A percentile compares a stretch with the other conserved stretches of the same genome.
These are phyloP conservation scores for Aspergillus coremiiformis DNA, from an alignment of 495 filamentous ascomycete species.

Conservation along the genomic window DNA sequence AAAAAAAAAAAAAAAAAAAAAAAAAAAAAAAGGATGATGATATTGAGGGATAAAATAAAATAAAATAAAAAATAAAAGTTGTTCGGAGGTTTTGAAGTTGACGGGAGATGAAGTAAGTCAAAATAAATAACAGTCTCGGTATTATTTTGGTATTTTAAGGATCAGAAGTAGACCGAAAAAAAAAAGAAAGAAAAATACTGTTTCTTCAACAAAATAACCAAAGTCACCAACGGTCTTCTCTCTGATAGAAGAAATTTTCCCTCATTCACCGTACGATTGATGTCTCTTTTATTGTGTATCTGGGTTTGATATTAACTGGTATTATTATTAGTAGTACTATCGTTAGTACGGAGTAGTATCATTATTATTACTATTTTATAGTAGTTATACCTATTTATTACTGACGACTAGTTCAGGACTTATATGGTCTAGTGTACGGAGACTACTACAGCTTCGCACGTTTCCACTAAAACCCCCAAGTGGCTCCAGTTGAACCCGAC, in stretches of 20 bases:
- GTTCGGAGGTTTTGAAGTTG: constrained; percentile 1
- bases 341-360: too few species aligned
- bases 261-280: background rate
- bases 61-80: background rate
- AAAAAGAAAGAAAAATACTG: constrained; percentile 5
- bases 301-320: constrained; percentile 1
- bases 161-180: constrained; percentile 6
- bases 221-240: background rate
- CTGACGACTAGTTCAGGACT: constrained; percentile 1
- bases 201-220: too few species aligned
- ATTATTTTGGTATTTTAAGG: background rate
- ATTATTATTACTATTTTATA: constrained; percentile 5
- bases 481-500: constrained; percentile 23
- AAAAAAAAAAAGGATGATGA: background rate
- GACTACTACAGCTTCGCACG: constrained; percentile 10
- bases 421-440: constrained; percentile 1
- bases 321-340: constrained; percentile 9
- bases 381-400: constrained; percentile 3
- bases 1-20: background rate
- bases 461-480: constrained; percentile 13
- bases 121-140: background rate
- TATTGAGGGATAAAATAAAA: background rate
- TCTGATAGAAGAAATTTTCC: background rate
- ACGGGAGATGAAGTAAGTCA: constrained; percentile 4
- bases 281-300: background rate